These are phyloP conservation scores for Plantago coronopus DNA, from an alignment of 305 asterid genomes.

Conservation along the genomic window DNA sequence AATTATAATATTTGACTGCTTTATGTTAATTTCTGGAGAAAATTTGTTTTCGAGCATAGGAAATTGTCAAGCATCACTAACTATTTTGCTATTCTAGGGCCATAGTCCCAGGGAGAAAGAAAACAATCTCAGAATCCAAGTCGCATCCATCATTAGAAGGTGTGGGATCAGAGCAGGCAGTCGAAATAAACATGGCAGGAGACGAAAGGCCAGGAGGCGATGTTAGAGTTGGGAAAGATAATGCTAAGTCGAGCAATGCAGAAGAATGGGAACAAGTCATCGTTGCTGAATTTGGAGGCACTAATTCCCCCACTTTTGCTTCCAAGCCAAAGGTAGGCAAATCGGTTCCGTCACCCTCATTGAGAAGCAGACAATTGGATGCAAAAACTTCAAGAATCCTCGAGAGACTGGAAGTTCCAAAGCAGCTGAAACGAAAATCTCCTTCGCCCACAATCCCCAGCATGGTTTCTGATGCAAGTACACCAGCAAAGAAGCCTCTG, in stretches of 20 bases:
- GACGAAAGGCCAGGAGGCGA: conserved; percentile 29
- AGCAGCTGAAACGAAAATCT: conserved; percentile 62
- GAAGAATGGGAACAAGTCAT: conserved; percentile 81
- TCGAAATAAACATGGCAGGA: conserved; percentile 24
- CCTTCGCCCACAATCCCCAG: conserved; percentile 48
- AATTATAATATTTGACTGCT: not conserved
- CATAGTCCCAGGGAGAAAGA: conserved; percentile 46
- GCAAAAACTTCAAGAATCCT: conserved; percentile 81
- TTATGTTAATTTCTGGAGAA: not conserved
- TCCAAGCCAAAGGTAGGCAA: conserved; percentile 41
- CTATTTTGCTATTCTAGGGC: conserved; percentile 40
- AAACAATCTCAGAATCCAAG: conserved; percentile 33
- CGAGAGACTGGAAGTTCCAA: conserved; percentile 82
- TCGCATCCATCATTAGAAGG: conserved; percentile 22
- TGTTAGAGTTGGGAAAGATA: conserved; percentile 28
- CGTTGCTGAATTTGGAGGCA: conserved; percentile 48
- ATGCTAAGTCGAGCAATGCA: conserved; percentile 33
- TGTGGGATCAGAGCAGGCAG: conserved; percentile 28
- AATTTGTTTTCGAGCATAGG: not conserved
- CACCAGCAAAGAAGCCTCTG: conserved; percentile 64
- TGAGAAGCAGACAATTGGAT: conserved; percentile 50
- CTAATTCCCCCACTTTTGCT: conserved; percentile 40
- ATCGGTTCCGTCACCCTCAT: conserved; percentile 41
- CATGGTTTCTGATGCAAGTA: conserved; percentile 34
- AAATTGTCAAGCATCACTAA: conserved; percentile 16